A percentile compares a stretch with the other conserved stretches of the same genome.
Conservation (phyloP, 257 asterid species). For the Cynanchum wilfordii region DNA sequence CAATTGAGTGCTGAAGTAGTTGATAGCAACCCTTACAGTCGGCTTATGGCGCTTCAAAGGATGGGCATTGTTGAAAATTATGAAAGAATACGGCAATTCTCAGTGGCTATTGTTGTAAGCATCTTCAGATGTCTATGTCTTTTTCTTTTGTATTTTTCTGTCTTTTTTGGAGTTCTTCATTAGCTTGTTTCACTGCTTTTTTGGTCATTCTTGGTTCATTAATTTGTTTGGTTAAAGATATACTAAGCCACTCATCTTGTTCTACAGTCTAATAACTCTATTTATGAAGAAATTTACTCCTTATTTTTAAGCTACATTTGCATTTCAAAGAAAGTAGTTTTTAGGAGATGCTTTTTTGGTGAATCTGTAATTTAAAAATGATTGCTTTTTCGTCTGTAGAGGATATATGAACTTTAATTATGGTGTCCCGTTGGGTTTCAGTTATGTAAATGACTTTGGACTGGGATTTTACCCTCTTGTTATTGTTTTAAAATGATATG, state of each 20-base stretch:
- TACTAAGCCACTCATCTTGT: neutral
- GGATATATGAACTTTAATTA: neutral
- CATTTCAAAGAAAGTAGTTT: neutral
- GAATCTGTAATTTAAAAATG: neutral
- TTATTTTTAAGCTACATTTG: neutral
- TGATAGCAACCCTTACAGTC: constrained; percentile 93
- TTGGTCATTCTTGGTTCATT: neutral
- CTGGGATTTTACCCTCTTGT: neutral
- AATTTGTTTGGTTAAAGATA: neutral
- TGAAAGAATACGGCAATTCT: constrained; percentile 77
- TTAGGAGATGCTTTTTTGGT: neutral
- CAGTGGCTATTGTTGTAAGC: constrained; percentile 93
- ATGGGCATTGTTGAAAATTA: constrained; percentile 96
- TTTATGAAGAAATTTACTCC: neutral
- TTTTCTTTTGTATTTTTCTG: neutral
- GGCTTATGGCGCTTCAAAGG: constrained; percentile 99
- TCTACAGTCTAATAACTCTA: neutral
- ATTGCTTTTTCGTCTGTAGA: neutral
- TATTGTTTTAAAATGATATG: neutral
- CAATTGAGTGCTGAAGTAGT: constrained; percentile 94
- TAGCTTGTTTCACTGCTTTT: neutral
- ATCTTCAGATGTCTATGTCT: neutral
- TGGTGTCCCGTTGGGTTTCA: neutral
- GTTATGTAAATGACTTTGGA: neutral
- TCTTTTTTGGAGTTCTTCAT: neutral